Base-by-base conservation (phyloP, 1,139 yeast genomes). In the Hyphopichia fennica region DNA sequence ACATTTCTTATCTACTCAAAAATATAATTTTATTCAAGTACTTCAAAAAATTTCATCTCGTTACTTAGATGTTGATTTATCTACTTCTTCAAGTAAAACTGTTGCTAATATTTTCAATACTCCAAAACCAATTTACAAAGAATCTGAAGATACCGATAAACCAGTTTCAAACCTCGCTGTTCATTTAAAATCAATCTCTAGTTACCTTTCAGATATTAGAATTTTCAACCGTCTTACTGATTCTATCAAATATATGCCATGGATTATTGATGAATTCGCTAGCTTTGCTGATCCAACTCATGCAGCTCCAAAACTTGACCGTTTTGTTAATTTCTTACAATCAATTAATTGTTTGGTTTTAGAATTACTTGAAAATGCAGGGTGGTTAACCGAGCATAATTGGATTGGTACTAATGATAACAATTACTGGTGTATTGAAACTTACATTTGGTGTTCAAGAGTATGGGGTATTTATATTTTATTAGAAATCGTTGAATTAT, bases 391-490 rank as follows among this genome's bases (percentile, higher is more conserved):
- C 2, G 82, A 77, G 38, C 83, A 79, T 52, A 67, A 75, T 48
- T 79, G 81, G 79, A 64, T 77, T 2, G 69, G 72, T 7, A 77
- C 80, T 17, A 50, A 54, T 30, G 76, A 75, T 47, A 66, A 74
- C 51, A 51, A 53, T 41, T 67, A 63, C 51, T 73, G 77, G 78
- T 66, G 73, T 48, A 56, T 64, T 20, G 75, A 67, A 46, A 67
- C 78, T 1, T 73, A 74, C 51, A 62, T 73, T 20, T 66, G 80
- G 70, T 76, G 82, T 44, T 72, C 78, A 28, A 61, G 81, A 42
- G 68, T 79, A n/a, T 79, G 84, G 84, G 83, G 82, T 2, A 66
- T 66, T 0, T 79, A 76, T 56, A 65, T 79, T 11, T 54, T 70
- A 15, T 57, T 77, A 36, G 84, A 79, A 51, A 62, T 78, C 27